phyloP scores from a whole-genome alignment of 140 eudicot genomes.

The Oenanthe javanica region DNA sequence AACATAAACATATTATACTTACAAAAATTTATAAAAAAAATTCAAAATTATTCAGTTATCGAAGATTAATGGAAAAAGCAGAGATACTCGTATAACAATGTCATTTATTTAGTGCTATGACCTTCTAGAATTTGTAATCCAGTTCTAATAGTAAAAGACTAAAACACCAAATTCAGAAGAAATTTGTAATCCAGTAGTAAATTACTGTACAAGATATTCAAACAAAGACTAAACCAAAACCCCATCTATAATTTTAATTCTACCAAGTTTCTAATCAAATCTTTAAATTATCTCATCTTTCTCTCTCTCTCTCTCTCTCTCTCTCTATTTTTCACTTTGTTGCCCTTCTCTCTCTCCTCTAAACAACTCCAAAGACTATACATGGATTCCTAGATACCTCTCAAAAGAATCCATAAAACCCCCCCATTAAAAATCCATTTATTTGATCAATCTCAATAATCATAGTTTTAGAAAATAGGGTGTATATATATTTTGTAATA shows the following conservation, averaged over 20 bases:
- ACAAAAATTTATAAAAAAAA: too few species aligned
- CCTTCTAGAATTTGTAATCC: too few species aligned
- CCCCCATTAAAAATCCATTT: slow-evolving; percentile 7
- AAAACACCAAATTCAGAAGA: neutral
- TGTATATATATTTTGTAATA: neutral
- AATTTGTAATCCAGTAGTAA: too few species aligned
- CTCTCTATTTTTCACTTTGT: neutral
- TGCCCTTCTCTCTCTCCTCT: slow-evolving; percentile 1
- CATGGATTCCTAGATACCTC: slow-evolving; percentile 25
- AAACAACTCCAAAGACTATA: neutral
- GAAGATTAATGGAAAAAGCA: too few species aligned
- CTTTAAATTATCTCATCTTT: too few species aligned
- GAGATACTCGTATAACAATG: too few species aligned
- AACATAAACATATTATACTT: too few species aligned
- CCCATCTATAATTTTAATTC: neutral
- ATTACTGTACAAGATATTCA: slow-evolving; percentile 5
- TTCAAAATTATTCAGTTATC: too few species aligned
- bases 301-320: neutral
- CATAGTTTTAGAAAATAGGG: neutral
- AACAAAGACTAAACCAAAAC: neutral
- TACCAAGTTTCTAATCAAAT: neutral
- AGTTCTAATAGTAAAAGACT: too few species aligned
- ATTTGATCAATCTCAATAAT: neutral
- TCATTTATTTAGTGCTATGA: too few species aligned
- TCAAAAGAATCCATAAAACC: slow-evolving; percentile 37